Evolutionary conservation across 495 filamentous ascomycete species (phyloP).

Genomic region (Penicillium arizonense): DNA sequence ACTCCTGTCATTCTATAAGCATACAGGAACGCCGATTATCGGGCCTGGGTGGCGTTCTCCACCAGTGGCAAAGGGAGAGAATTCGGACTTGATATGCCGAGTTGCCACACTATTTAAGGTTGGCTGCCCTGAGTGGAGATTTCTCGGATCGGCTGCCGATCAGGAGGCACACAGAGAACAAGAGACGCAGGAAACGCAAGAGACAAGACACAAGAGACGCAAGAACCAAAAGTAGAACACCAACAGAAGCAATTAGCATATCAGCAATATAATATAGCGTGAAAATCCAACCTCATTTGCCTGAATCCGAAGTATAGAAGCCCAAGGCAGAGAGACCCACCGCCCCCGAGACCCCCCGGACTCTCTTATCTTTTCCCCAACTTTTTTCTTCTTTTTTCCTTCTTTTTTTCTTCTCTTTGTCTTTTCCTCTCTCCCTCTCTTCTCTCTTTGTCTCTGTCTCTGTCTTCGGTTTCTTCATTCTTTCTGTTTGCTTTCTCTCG

Average conservation of each 20-base stretch:
- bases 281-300: no score
- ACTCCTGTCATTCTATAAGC: background rate
- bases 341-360: slow-evolving; percentile 14
- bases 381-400: slow-evolving; percentile 1
- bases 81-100: slow-evolving; percentile 1
- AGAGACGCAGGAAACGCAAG: background rate
- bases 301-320: background rate
- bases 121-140: slow-evolving; percentile 20
- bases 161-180: slow-evolving; percentile 1
- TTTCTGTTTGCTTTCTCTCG: slow-evolving; percentile 6
- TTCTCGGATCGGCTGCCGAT: slow-evolving; percentile 25
- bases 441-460: background rate
- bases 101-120: slow-evolving; percentile 15
- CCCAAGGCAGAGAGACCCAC: slow-evolving; percentile 3
- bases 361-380: slow-evolving; percentile 1
- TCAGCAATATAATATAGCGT: no score
- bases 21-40: background rate
- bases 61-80: slow-evolving; percentile 4
- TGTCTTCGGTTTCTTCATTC: slow-evolving; percentile 5
- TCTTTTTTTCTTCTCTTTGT: slow-evolving; percentile 11
- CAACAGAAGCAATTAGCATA: background rate
- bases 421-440: background rate
- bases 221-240: background rate
- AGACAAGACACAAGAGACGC: background rate
- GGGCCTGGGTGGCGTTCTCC: background rate